Evolutionary conservation across 1,139 yeast genomes (phyloP).

Genomic region (Tardiomyces blankii): DNA sequence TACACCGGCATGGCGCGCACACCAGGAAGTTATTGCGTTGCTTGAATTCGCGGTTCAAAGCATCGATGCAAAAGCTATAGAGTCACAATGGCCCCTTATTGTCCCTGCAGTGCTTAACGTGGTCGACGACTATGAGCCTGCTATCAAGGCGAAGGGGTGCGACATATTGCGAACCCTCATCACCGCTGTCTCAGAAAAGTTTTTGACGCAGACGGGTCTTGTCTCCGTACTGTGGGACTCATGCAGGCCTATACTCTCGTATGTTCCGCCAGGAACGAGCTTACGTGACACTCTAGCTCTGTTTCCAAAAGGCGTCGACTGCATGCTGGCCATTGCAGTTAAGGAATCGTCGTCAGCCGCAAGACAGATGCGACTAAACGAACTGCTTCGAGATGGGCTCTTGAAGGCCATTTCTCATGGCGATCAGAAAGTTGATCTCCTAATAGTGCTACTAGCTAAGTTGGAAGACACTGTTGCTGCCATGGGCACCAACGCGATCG

Average conservation of each 20-base stretch:
- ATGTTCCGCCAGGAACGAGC: conserved; percentile 30
- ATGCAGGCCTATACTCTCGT: conserved; percentile 31
- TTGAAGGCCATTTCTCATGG: conserved; percentile 18
- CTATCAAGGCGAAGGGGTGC: conserved; percentile 36
- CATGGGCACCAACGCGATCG: conserved; percentile 11
- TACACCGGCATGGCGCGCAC: conserved; percentile 25
- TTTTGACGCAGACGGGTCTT: conserved; percentile 33
- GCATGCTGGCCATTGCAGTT: conserved; percentile 7
- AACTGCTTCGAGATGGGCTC: conserved; percentile 18
- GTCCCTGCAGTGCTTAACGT: conserved; percentile 40
- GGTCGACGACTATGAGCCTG: conserved; percentile 40
- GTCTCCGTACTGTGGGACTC: conserved; percentile 33
- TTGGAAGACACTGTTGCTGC: conserved; percentile 6
- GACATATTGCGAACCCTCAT: conserved; percentile 24
- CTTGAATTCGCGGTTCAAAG: conserved; percentile 25
- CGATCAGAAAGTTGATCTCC: conserved; percentile 13
- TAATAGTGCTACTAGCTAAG: conserved; percentile 9
- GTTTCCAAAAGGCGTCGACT: background rate
- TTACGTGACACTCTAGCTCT: conserved; percentile 3
- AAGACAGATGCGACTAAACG: conserved; percentile 11
- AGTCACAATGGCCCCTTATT: conserved; percentile 33
- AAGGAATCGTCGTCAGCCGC: conserved; percentile 10
- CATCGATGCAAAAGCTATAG: conserved; percentile 12
- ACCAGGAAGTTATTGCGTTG: conserved; percentile 17
- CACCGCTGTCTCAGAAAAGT: conserved; percentile 14